phyloP scores from a whole-genome alignment of 2,329 filamentous ascomycete species.

The Cylindrodendrum hubeiense region DNA sequence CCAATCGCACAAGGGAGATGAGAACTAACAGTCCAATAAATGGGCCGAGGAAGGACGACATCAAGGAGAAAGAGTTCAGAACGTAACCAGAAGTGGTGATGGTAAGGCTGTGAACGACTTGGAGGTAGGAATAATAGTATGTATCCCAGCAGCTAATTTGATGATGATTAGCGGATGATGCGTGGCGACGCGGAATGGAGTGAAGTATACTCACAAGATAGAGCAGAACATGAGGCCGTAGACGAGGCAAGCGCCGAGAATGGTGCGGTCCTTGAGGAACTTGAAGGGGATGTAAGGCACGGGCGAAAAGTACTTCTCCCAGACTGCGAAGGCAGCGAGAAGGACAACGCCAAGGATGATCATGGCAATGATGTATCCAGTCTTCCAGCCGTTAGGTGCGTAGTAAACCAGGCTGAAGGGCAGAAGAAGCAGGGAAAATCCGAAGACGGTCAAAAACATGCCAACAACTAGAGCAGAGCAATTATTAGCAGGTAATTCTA shows the following conservation, averaged over 20 bases:
- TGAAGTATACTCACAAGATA: constrained; percentile 43
- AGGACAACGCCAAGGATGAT: constrained; percentile 63
- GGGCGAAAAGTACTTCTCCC: constrained; percentile 58
- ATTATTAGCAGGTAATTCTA: constrained; percentile 37
- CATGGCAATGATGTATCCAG: constrained; percentile 59
- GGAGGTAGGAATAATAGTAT: constrained; percentile 65
- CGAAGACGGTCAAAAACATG: constrained; percentile 62
- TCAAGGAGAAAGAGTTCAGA: constrained; percentile 60
- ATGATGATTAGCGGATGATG: constrained; percentile 60
- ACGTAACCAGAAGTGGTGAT: constrained; percentile 57
- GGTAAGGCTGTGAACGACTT: constrained; percentile 57
- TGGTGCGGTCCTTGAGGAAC: constrained; percentile 28
- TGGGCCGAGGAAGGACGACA: constrained; percentile 59
- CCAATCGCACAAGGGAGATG: rapidly evolving
- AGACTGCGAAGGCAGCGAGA: constrained; percentile 63
- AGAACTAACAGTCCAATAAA: constrained; percentile 57
- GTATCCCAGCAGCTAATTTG: constrained; percentile 61
- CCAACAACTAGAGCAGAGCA: constrained; percentile 58
- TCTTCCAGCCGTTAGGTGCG: constrained; percentile 54
- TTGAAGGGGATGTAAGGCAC: constrained; percentile 37
- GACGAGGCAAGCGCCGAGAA: constrained; percentile 28
- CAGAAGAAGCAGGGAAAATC: constrained; percentile 64
- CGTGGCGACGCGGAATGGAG: constrained; percentile 51
- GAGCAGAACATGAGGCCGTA: constrained; percentile 36
- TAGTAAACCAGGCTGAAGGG: constrained; percentile 59